These are phyloP conservation scores for Termitomyces heimii DNA, from an alignment of 768 basidiomycete species.

Conservation along the genomic window DNA sequence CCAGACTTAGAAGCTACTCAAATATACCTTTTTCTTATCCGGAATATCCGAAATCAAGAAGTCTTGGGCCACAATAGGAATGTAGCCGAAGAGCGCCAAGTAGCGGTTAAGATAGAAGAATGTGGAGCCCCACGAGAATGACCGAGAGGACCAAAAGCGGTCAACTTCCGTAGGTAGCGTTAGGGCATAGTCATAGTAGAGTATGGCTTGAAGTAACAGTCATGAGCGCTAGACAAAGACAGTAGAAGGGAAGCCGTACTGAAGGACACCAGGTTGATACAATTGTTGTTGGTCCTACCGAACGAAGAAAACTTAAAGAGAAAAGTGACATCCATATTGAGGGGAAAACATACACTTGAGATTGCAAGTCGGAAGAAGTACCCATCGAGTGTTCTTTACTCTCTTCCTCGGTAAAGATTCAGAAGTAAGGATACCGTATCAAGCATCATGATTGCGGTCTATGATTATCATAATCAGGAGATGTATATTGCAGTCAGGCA, in stretches of 20 bases:
- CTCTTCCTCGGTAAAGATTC: background rate
- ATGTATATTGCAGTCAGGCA: background rate
- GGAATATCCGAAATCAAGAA: constrained; percentile 22
- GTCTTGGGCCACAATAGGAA: constrained; percentile 27
- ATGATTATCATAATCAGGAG: background rate
- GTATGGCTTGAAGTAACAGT: constrained; percentile 22
- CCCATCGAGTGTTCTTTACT: background rate
- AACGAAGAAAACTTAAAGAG: background rate
- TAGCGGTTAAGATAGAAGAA: constrained; percentile 44
- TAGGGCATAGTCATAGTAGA: constrained; percentile 45
- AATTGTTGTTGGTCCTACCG: constrained; percentile 9
- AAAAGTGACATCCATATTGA: background rate
- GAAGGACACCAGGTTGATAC: constrained; percentile 12
- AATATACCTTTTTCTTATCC: constrained; percentile 19
- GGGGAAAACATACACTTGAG: background rate
- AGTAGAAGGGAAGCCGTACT: constrained; percentile 4
- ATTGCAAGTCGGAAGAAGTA: background rate
- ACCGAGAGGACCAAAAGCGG: constrained; percentile 35
- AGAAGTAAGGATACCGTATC: background rate
- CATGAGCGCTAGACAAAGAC: background rate
- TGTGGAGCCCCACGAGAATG: constrained; percentile 24
- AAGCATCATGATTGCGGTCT: background rate
- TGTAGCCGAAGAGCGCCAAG: constrained; percentile 29
- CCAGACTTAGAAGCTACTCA: background rate
- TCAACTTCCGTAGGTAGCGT: constrained; percentile 38